Evolutionary conservation across 1,284 basidiomycete species (phyloP).

Genomic region (Xerocomus nothofagi): DNA sequence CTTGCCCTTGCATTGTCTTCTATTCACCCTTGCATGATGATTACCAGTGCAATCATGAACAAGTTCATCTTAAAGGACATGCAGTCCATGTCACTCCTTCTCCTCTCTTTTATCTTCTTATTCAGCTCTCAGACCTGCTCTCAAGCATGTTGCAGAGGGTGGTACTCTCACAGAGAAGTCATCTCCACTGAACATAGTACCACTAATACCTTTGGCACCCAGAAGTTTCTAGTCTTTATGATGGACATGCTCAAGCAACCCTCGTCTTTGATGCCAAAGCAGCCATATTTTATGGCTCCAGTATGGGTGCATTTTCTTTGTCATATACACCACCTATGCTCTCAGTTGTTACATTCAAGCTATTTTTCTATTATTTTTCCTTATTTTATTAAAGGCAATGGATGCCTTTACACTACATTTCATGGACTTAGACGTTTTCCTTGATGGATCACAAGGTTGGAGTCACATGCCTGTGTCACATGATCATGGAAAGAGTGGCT

Average conservation of each 20-base stretch:
- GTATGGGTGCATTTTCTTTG: conserved; percentile 79
- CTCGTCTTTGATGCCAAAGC: conserved; percentile 63
- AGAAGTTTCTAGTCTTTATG: conserved; percentile 73
- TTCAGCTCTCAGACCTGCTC: conserved; percentile 44
- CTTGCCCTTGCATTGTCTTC: conserved; percentile 85
- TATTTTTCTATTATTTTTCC: too few species aligned
- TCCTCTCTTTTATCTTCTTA: conserved; percentile 6
- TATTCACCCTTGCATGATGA: conserved; percentile 86
- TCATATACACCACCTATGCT: conserved; percentile 74
- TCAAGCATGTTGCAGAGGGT: conserved; percentile 79
- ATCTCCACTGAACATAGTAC: conserved; percentile 88
- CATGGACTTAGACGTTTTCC: too few species aligned
- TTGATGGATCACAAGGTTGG: too few species aligned
- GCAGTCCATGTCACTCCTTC: conserved; percentile 49
- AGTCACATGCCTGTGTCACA: too few species aligned
- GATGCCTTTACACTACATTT: too few species aligned
- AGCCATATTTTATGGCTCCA: conserved; percentile 64
- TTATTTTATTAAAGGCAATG: too few species aligned
- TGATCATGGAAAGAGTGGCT: too few species aligned
- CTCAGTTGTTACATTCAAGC: too few species aligned
- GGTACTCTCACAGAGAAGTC: conserved; percentile 91
- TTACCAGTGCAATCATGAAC: conserved; percentile 81
- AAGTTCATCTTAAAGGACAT: conserved; percentile 70
- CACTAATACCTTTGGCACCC: conserved; percentile 90
- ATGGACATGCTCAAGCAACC: conserved; percentile 60